Percentiles rank a stretch among this genome's conserved stretches.
These are phyloP conservation scores for Fusarium nematophilum DNA, from an alignment of 2,329 filamentous ascomycete species.

Conservation along the genomic window DNA sequence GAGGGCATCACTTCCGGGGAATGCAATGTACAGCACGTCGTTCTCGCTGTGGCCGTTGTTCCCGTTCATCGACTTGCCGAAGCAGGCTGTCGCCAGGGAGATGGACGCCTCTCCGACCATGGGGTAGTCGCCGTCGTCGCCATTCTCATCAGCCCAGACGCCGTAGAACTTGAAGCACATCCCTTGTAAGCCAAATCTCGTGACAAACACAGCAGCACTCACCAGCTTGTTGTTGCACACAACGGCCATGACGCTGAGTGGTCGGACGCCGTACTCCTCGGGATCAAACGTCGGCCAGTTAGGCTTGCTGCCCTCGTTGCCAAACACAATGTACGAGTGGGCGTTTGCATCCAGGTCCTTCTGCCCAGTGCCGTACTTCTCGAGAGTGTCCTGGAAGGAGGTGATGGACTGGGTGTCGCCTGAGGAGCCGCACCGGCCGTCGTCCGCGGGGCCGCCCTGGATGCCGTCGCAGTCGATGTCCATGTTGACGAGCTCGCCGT, in stretches of 20 bases:
- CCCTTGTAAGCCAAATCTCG: background rate
- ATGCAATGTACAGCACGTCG: conserved; percentile 73
- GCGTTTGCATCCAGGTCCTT: conserved; percentile 62
- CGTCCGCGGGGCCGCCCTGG: conserved; percentile 53
- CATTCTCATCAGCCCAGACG: conserved; percentile 72
- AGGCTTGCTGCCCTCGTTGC: conserved; percentile 54
- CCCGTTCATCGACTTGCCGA: conserved; percentile 63
- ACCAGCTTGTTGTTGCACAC: conserved; percentile 63
- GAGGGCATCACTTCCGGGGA: conserved; percentile 66
- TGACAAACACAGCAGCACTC: background rate
- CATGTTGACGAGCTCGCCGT: conserved; percentile 62
- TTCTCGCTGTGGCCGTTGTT: conserved; percentile 65
- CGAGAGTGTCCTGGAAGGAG: conserved; percentile 56
- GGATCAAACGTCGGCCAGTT: conserved; percentile 55
- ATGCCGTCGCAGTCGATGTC: conserved; percentile 69
- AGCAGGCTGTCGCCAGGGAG: conserved; percentile 68
- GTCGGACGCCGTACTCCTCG: conserved; percentile 56
- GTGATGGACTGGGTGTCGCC: conserved; percentile 59
- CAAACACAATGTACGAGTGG: conserved; percentile 65
- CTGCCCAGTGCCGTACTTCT: conserved; percentile 50
- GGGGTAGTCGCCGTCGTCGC: conserved; percentile 58
- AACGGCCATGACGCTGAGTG: conserved; percentile 65
- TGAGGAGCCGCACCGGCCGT: conserved; percentile 58
- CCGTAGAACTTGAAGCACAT: conserved; percentile 65
- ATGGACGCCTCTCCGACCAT: conserved; percentile 68